Conservation (phyloP, 2,329 filamentous ascomycete genomes). For the Magnaporthiopsis incrustans region DNA sequence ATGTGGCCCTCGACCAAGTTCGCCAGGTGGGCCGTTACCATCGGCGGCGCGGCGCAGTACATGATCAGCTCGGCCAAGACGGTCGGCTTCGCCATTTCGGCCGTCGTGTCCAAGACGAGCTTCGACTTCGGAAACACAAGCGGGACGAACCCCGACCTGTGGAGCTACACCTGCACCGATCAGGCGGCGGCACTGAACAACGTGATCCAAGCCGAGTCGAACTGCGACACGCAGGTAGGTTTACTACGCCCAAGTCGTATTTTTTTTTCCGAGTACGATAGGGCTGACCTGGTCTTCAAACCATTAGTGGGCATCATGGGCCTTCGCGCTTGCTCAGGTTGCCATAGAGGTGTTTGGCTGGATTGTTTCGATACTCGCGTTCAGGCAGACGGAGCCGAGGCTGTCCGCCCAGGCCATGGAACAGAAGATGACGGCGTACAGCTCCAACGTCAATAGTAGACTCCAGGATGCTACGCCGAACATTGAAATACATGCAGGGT, state of each 20-base stretch:
- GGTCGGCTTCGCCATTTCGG: constrained; percentile 4
- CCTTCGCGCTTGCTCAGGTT: too few species aligned
- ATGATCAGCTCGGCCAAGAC: constrained; percentile 5
- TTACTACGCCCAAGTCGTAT: too few species aligned
- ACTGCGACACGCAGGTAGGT: too few species aligned
- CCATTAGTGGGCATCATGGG: too few species aligned
- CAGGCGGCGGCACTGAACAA: not conserved
- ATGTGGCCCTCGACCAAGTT: constrained; percentile 2
- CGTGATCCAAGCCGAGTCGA: too few species aligned
- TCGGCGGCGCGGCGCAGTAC: constrained; percentile 3
- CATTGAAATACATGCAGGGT: not conserved
- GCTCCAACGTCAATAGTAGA: not conserved
- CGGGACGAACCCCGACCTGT: constrained; percentile 1
- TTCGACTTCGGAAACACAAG: constrained; percentile 5
- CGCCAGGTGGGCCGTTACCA: constrained; percentile 1
- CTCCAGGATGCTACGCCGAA: constrained; percentile 1
- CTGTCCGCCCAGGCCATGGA: not conserved
- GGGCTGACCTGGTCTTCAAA: too few species aligned
- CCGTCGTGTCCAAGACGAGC: constrained; percentile 5
- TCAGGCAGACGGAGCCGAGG: not conserved
- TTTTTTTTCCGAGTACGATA: too few species aligned
- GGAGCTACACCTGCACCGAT: constrained; percentile 6
- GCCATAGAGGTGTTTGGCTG: too few species aligned
- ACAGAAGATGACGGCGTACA: constrained; percentile 1
- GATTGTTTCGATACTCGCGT: too few species aligned